These are phyloP conservation scores for Fusarium humuli DNA, from an alignment of 2,329 filamentous ascomycete species.

Conservation along the genomic window DNA sequence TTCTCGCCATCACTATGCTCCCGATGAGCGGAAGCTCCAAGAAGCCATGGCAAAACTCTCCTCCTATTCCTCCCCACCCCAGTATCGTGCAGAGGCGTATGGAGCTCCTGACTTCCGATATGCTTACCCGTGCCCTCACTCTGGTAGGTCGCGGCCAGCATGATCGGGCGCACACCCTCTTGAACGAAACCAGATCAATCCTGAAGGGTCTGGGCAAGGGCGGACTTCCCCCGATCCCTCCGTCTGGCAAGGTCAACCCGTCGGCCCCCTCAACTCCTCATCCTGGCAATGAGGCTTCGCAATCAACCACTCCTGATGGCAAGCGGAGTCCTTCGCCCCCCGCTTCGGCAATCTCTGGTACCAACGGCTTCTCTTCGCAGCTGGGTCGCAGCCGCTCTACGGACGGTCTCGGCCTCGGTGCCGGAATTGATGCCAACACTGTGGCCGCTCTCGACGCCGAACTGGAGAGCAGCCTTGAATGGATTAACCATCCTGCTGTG, in stretches of 20 bases:
- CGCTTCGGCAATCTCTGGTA: conserved; percentile 58
- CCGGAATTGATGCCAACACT: conserved; percentile 84
- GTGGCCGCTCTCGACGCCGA: conserved; percentile 91
- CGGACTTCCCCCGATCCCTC: conserved; percentile 88
- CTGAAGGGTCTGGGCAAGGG: conserved; percentile 96
- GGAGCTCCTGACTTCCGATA: conserved; percentile 97
- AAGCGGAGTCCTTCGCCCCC: conserved; percentile 68
- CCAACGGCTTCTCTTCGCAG: conserved; percentile 55
- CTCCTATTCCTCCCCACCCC: conserved; percentile 93
- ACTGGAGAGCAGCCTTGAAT: conserved; percentile 89
- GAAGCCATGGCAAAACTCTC: conserved; percentile 73
- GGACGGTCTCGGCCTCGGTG: conserved; percentile 69
- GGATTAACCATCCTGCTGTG: conserved; percentile 96
- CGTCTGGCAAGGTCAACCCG: conserved; percentile 57
- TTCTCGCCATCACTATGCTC: conserved; percentile 95
- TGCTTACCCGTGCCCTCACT: conserved; percentile 92
- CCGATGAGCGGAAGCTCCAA: conserved; percentile 73
- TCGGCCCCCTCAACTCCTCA: conserved; percentile 62
- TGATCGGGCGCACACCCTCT: conserved; percentile 90
- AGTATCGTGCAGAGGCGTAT: conserved; percentile 96
- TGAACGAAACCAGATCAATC: conserved; percentile 94
- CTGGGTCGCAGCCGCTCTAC: conserved; percentile 66
- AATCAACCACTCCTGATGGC: conserved; percentile 62
- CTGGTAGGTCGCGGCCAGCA: conserved; percentile 92
- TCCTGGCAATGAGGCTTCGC: conserved; percentile 57